These are phyloP conservation scores for Euphrasia confusa DNA, from an alignment of 257 asterid genomes.

Conservation along the genomic window DNA sequence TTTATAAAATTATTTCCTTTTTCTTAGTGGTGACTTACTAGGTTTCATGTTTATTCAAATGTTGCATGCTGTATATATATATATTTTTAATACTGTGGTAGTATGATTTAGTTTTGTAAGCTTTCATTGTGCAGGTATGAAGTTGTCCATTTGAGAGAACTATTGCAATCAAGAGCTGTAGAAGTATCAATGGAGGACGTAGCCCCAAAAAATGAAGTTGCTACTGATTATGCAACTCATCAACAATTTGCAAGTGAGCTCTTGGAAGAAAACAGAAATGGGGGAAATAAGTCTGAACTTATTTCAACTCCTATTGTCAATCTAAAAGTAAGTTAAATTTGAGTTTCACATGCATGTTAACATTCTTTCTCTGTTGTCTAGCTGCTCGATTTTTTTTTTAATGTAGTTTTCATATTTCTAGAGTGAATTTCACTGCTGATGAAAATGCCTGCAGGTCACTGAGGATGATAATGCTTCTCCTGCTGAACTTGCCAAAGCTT, in stretches of 20 bases:
- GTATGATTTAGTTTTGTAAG: not conserved
- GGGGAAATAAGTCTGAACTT: conserved; percentile 32
- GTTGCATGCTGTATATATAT: not conserved
- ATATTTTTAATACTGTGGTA: not conserved
- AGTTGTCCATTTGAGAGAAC: conserved; percentile 58
- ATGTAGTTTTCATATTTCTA: not conserved
- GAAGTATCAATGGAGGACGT: conserved; percentile 33
- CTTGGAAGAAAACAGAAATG: conserved; percentile 32
- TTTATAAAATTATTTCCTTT: not conserved
- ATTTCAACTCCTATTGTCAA: conserved; percentile 34
- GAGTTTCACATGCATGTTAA: not conserved
- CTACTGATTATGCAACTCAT: conserved; percentile 36
- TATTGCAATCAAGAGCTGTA: conserved; percentile 64
- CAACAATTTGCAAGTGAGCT: conserved; percentile 31
- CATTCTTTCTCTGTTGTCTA: not conserved
- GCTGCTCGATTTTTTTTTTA: conserved; percentile 3
- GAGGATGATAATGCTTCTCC: conserved; percentile 74
- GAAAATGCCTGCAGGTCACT: conserved; percentile 43
- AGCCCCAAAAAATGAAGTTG: conserved; percentile 28
- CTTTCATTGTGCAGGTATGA: conserved; percentile 57
- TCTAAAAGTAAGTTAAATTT: conserved; percentile 38
- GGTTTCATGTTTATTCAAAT: not conserved
- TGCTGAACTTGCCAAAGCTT: conserved; percentile 89
- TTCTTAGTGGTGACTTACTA: not conserved
- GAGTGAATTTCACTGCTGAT: conserved; percentile 27